Conservation (phyloP, 1,139 yeast species). For the Pichia sp. region DNA sequence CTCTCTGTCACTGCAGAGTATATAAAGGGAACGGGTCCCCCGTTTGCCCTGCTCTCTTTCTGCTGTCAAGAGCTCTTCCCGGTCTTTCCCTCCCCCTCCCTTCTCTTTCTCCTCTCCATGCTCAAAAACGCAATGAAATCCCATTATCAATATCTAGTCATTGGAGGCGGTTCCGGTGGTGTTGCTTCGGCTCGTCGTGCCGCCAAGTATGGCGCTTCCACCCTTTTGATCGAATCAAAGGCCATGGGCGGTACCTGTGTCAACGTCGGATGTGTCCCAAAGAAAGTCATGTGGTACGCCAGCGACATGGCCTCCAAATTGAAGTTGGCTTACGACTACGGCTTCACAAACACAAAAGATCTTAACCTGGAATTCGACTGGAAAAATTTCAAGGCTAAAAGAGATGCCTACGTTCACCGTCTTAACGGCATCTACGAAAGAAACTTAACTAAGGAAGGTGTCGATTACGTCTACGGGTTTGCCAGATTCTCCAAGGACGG, state of each 20-base stretch:
- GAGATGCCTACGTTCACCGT: constrained; percentile 87
- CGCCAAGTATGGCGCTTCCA: constrained; percentile 88
- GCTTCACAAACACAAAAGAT: constrained; percentile 49
- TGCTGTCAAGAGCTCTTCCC: background rate
- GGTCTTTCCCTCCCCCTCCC: background rate
- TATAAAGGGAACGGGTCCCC: no score
- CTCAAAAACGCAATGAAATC: constrained; percentile 30
- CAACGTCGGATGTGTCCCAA: constrained; percentile 98
- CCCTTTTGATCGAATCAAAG: constrained; percentile 75
- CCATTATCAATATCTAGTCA: constrained; percentile 88
- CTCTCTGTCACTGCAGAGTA: no score
- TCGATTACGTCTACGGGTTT: constrained; percentile 83
- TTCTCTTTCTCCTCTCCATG: constrained; percentile 17
- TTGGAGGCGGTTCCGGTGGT: constrained; percentile 99
- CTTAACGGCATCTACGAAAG: constrained; percentile 92
- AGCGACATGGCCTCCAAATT: constrained; percentile 80
- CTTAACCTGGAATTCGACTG: constrained; percentile 59
- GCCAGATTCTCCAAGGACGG: constrained; percentile 74
- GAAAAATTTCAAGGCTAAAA: constrained; percentile 73
- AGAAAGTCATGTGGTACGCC: constrained; percentile 98
- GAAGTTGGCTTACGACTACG: constrained; percentile 76
- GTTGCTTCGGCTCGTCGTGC: constrained; percentile 98
- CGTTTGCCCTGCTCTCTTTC: no score
- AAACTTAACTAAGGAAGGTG: constrained; percentile 85
- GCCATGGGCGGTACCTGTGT: constrained; percentile 98